These are phyloP conservation scores for Wickerhamomyces sp. DNA, from an alignment of 1,139 yeast genomes.

Conservation along the genomic window DNA sequence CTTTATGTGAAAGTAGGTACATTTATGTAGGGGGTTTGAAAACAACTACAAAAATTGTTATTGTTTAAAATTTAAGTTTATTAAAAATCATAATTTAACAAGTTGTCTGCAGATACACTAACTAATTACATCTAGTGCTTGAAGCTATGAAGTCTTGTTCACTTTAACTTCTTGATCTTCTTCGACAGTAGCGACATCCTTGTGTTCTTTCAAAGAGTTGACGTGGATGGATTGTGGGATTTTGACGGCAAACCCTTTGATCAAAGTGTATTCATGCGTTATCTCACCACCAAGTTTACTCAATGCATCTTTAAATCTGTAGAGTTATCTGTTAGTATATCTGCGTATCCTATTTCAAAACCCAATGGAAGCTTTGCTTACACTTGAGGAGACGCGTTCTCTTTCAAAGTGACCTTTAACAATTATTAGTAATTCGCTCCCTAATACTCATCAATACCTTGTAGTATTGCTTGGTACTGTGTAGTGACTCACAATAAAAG, in stretches of 20 bases:
- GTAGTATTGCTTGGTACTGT: too few species aligned
- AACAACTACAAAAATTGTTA: background rate
- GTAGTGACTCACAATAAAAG: constrained; percentile 17
- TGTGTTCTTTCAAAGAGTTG: constrained; percentile 37
- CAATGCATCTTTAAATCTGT: constrained; percentile 25
- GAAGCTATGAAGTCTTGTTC: constrained; percentile 21
- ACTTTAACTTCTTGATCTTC: constrained; percentile 58
- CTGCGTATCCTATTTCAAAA: too few species aligned
- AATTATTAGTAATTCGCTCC: background rate
- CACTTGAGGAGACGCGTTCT: constrained; percentile 12
- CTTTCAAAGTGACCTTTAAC: constrained; percentile 21
- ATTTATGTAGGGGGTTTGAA: too few species aligned
- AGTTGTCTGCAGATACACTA: too few species aligned
- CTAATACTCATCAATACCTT: too few species aligned
- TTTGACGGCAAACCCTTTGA: constrained; percentile 62
- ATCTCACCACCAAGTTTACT: constrained; percentile 56
- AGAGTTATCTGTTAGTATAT: background rate
- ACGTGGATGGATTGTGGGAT: constrained; percentile 45
- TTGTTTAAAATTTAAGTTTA: constrained; percentile 6
- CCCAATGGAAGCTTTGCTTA: too few species aligned
- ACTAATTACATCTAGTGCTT: too few species aligned
- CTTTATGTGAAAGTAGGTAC: too few species aligned
- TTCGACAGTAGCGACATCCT: constrained; percentile 49
- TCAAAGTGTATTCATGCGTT: constrained; percentile 58
- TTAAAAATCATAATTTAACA: too few species aligned